Base-by-base conservation (phyloP, 441 rosid genomes). In the Erysimum pusillum region DNA sequence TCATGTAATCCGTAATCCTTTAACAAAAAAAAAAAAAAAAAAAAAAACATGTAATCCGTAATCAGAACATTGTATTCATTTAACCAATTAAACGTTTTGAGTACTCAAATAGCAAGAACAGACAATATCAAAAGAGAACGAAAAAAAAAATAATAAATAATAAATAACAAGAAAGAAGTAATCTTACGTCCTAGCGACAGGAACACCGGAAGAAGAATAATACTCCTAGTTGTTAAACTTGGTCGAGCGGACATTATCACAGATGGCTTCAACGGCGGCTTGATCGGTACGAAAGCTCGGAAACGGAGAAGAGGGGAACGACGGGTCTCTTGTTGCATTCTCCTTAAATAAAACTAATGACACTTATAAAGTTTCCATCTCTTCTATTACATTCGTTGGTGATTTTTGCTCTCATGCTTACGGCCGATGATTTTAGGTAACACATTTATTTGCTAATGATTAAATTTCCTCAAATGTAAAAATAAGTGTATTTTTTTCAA, bases 191-290 rank as follows among this genome's bases (percentile, higher is more conserved):
- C 80, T 79, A 32, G 85, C 87, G 8, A 78, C 65, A 54, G 76
- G 90, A 20, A 81, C 5, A 36, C 94, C 89, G 5, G 56, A 71
- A 3, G 76, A 3, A 7, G 83, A 35, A 36, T 85, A 41, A 20
- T 86, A 87, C n/a, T n/a, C n/a, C n/a, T n/a, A n/a, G 15, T 67
- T 56, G 74, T 89, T 89, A 63, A 74, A 83, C 41, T 84, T 63
- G 61, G 79, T 81, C 0, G 90, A 83, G 4, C 70, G 75, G 22
- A 85, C 58, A 64, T 86, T 69, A 5, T 83, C 86, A 6, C 83
- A 80, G 14, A 87, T 46, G 58, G 90, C 89, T 15, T 84, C 84
- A 49, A 81, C 86, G 1, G 90, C 88, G 2, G 39, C 44, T 2
- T 71, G 61, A 15, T 83, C 63, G 7, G 86, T 75, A 17, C 84